Conservation (phyloP, 2,329 filamentous ascomycete species). For the Mycosphaerella arachidis region DNA sequence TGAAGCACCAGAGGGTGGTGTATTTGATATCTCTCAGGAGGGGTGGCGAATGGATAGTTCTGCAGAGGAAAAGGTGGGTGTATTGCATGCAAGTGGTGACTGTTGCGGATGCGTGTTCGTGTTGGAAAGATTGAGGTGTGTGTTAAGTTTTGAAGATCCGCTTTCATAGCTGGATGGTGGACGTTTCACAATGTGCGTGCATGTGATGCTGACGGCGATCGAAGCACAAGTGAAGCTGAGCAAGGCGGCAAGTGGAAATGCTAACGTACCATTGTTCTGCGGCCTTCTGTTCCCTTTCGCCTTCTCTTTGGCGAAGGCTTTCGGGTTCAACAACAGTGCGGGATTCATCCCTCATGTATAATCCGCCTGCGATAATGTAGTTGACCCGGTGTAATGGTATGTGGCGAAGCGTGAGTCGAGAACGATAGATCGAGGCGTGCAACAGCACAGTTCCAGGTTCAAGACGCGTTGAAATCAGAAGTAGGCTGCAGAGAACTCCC, state of each 20-base stretch:
- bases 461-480: too few relatives aligned
- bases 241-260: background rate
- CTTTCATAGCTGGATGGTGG: background rate
- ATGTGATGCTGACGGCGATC: slow-evolving; percentile 6
- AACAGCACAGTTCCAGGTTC: background rate
- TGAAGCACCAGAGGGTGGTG: background rate
- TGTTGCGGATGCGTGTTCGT: background rate
- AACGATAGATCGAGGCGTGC: background rate
- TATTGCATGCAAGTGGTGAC: slow-evolving; percentile 2
- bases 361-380: background rate
- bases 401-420: slow-evolving; percentile 2
- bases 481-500: background rate
- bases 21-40: background rate
- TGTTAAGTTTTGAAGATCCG: background rate
- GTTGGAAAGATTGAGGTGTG: background rate
- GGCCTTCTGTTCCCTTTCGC: slow-evolving; percentile 25
- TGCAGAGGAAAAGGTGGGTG: too few relatives aligned
- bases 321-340: slow-evolving; percentile 36
- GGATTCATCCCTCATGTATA: slow-evolving; percentile 29
- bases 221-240: slow-evolving; percentile 13
- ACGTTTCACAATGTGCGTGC: background rate
- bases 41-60: too few relatives aligned
- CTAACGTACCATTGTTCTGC: slow-evolving; percentile 30
- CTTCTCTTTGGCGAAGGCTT: slow-evolving; percentile 34
- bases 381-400: background rate